Conservation (phyloP, 73 alveolate genomes). For the Diophrys appendiculata region DNA sequence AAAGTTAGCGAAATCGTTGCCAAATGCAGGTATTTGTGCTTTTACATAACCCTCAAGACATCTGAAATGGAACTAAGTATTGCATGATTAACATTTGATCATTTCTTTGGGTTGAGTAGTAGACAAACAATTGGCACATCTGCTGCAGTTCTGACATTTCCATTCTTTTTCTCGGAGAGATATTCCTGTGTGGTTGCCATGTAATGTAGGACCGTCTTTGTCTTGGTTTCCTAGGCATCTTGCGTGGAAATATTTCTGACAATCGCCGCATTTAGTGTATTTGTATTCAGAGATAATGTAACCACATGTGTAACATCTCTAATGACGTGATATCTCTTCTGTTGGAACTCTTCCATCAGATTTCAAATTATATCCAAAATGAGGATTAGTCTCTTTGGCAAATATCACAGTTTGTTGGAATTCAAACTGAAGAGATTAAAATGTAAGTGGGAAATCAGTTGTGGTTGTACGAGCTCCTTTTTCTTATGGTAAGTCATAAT, state of each 20-base stretch:
- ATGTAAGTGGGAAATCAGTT: neutral
- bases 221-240: neutral
- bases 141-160: constrained; percentile 67
- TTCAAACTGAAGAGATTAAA: neutral
- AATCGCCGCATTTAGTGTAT: neutral
- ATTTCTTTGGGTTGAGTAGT: constrained; percentile 9
- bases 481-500: neutral
- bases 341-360: neutral
- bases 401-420: neutral
- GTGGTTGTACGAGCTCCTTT: neutral
- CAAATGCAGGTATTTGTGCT: constrained; percentile 26
- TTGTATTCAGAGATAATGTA: neutral
- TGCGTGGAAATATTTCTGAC: neutral
- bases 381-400: neutral
- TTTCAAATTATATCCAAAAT: neutral
- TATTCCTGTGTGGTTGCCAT: neutral
- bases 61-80: constrained; percentile 49
- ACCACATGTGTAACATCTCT: neutral
- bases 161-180: constrained; percentile 50
- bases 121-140: constrained; percentile 68
- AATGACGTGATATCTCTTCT: neutral
- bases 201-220: no score
- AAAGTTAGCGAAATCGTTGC: neutral
- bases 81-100: constrained; percentile 51
- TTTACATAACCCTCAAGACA: constrained; percentile 48